Evolutionary conservation across 179 eudicot species (phyloP).

Genomic region (Nepenthes alata): DNA sequence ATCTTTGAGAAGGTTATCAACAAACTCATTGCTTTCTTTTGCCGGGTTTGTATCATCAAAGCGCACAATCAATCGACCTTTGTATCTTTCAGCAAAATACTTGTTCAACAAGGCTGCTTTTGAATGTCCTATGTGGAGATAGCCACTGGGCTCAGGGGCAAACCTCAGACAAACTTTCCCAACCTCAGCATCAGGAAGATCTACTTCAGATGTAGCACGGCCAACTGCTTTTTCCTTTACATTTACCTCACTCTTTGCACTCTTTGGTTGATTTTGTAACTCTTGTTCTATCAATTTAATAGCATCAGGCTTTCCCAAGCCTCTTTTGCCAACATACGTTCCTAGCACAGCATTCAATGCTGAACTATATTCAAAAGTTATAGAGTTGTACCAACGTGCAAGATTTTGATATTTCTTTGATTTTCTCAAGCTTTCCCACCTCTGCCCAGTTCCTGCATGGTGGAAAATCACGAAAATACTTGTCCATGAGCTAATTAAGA

Average conservation of each 20-base stretch:
- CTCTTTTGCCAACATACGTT: conserved; percentile 40
- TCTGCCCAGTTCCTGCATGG: conserved; percentile 53
- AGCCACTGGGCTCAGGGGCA: conserved; percentile 99
- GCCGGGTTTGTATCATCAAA: conserved; percentile 98
- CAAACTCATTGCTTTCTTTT: conserved; percentile 92
- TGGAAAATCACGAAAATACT: neutral
- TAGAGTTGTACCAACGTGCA: conserved; percentile 70
- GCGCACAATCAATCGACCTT: conserved; percentile 73
- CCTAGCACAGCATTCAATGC: conserved; percentile 30
- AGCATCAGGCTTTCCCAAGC: conserved; percentile 32
- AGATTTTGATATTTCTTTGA: conserved; percentile 82
- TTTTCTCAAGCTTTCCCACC: conserved; percentile 92
- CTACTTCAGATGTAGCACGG: conserved; percentile 38
- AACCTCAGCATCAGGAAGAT: conserved; percentile 71
- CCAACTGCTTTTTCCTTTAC: conserved; percentile 26
- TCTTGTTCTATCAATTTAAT: conserved; percentile 38
- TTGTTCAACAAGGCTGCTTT: conserved; percentile 88
- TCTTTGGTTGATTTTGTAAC: conserved; percentile 19
- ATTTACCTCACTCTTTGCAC: conserved; percentile 20
- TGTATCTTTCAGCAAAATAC: conserved; percentile 77
- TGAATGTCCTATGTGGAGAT: conserved; percentile 92
- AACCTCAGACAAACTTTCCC: conserved; percentile 80
- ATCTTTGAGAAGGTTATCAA: conserved; percentile 73
- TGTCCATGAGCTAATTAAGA: no score
- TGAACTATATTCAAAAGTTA: conserved; percentile 40